These are phyloP conservation scores for Brassica rapa DNA, from an alignment of 345 rosid genomes.

Conservation along the genomic window DNA sequence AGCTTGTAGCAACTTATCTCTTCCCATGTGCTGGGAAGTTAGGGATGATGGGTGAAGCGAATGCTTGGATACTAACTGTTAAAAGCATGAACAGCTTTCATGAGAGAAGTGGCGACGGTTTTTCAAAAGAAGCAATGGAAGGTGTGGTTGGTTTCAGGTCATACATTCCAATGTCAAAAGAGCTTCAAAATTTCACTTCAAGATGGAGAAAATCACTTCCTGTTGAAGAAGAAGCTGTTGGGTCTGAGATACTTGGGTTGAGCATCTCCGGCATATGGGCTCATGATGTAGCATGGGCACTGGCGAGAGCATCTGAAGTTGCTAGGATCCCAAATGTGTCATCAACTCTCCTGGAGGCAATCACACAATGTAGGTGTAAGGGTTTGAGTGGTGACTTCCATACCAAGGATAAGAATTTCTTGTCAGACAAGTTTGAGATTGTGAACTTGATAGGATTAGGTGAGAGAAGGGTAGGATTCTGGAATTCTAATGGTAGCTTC, in stretches of 20 bases:
- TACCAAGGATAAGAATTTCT: conserved; percentile 11
- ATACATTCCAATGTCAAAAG: conserved; percentile 38
- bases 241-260: background rate
- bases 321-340: conserved; percentile 4
- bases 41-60: conserved; percentile 43
- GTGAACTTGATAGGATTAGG: conserved; percentile 39
- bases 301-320: conserved; percentile 38
- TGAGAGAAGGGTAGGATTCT: conserved; percentile 43
- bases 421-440: conserved; percentile 40
- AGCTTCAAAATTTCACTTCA: conserved; percentile 38
- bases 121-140: conserved; percentile 38
- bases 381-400: conserved; percentile 45
- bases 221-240: conserved; percentile 13
- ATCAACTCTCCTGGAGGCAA: conserved; percentile 33
- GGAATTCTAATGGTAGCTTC: conserved; percentile 33
- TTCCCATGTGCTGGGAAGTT: conserved; percentile 28
- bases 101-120: background rate
- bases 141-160: conserved; percentile 48
- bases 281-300: conserved; percentile 38
- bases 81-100: conserved; percentile 17
- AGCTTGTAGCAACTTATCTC: conserved; percentile 15
- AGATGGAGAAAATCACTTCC: conserved; percentile 33
- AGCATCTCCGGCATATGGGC: conserved; percentile 39
- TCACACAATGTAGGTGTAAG: conserved; percentile 19
- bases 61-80: conserved; percentile 45